Percentiles rank a stretch among this genome's conserved stretches.
Evolutionary conservation across 768 basidiomycete genomes (phyloP).

Genomic region (Tricholoma sp.): DNA sequence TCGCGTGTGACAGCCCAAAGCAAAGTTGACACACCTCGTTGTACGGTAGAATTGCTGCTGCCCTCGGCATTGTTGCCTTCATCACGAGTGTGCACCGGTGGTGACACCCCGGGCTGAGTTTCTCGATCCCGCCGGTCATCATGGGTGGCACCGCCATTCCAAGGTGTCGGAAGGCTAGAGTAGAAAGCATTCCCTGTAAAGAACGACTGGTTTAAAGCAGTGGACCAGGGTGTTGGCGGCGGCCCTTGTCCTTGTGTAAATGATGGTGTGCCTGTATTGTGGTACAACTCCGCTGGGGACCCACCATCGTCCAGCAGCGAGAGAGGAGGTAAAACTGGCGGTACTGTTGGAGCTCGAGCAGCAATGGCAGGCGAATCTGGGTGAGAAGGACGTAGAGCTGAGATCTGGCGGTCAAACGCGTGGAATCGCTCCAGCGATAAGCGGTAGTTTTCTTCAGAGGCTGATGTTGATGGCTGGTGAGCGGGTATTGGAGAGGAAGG

Average conservation of each 20-base stretch:
- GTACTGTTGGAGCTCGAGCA: constrained; percentile 22
- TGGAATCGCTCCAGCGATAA: constrained; percentile 47
- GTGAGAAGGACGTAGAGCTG: constrained; percentile 38
- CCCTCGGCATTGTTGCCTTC: neutral
- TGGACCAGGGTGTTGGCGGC: neutral
- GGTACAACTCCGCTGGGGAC: neutral
- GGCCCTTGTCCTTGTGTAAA: neutral
- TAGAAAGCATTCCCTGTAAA: neutral
- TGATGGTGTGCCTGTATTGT: neutral
- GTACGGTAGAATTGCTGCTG: neutral
- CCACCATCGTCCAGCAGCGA: constrained; percentile 17
- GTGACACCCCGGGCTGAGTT: neutral
- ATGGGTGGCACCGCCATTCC: neutral
- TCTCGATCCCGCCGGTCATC: neutral
- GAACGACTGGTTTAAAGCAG: neutral
- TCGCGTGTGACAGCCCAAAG: no score
- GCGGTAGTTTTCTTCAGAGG: constrained; percentile 33
- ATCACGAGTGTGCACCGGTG: neutral
- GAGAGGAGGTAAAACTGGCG: constrained; percentile 32
- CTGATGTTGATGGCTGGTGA: constrained; percentile 4
- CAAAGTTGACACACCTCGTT: neutral
- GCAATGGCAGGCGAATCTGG: constrained; percentile 12
- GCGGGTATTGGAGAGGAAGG: constrained; percentile 3
- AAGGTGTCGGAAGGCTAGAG: neutral
- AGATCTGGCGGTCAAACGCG: constrained; percentile 50